These are phyloP conservation scores for Hibiscus syriacus DNA, from an alignment of 345 rosid species.

Conservation along the genomic window DNA sequence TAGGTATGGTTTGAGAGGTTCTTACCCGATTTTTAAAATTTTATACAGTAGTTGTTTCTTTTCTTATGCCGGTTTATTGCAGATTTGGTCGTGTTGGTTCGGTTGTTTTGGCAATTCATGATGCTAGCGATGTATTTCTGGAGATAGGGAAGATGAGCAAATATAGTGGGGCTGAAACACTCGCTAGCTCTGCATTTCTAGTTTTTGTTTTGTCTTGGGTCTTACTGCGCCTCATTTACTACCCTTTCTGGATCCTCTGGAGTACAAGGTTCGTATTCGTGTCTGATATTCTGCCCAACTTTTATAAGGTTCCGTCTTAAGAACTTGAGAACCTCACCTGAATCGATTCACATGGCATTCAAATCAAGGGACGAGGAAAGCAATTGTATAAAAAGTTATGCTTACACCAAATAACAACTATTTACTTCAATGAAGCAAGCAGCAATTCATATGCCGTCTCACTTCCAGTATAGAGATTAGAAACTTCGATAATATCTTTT, in stretches of 20 bases:
- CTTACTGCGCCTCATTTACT: conserved; percentile 80
- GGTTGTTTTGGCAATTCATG: conserved; percentile 87
- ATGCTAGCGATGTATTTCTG: conserved; percentile 84
- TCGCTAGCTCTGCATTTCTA: conserved; percentile 66
- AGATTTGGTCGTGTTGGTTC: conserved; percentile 94
- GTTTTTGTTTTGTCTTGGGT: conserved; percentile 89
- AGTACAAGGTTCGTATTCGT: conserved; percentile 78
- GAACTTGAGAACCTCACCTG: background rate
- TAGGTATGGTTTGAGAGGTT: conserved; percentile 34
- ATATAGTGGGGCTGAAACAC: conserved; percentile 70
- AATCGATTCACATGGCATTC: background rate
- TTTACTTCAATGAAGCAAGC: too few species aligned
- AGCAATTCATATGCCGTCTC: too few species aligned
- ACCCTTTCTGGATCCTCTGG: conserved; percentile 97
- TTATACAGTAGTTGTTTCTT: background rate
- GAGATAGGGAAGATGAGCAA: conserved; percentile 97
- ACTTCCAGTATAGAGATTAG: too few species aligned
- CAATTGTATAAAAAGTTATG: too few species aligned
- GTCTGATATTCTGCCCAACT: background rate
- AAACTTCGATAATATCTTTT: background rate
- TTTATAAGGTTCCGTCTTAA: background rate
- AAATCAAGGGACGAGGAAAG: too few species aligned
- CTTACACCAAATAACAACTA: too few species aligned
- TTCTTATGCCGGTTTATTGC: conserved; percentile 16
- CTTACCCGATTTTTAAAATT: background rate